phyloP scores from a whole-genome alignment of 129 eudicot species.

The Arctium lappa region DNA sequence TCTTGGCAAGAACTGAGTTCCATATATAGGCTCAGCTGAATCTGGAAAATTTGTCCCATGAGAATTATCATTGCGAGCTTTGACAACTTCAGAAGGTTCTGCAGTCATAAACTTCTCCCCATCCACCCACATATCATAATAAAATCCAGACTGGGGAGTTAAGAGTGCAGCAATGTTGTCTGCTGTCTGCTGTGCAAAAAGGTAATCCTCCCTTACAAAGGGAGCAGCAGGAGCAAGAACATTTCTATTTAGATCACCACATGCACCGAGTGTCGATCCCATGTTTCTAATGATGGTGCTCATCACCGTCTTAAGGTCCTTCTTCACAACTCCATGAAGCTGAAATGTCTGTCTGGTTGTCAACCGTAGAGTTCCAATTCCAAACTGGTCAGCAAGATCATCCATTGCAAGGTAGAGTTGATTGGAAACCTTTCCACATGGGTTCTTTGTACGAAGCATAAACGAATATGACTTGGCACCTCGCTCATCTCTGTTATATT shows the following conservation, averaged over 20 bases:
- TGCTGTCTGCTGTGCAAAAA: slow-evolving; percentile 90
- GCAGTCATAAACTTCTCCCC: slow-evolving; percentile 89
- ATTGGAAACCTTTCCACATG: slow-evolving; percentile 96
- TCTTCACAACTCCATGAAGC: slow-evolving; percentile 92
- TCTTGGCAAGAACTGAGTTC: slow-evolving; percentile 98
- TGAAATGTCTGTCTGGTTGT: slow-evolving; percentile 98
- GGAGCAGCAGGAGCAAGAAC: slow-evolving; percentile 99
- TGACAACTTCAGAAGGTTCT: slow-evolving; percentile 88
- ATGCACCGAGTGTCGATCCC: slow-evolving; percentile 99
- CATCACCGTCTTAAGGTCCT: slow-evolving; percentile 95
- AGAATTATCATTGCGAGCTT: slow-evolving; percentile 95
- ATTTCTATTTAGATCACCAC: slow-evolving; percentile 98
- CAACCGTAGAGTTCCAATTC: slow-evolving; percentile 88
- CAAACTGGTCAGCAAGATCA: slow-evolving; percentile 94
- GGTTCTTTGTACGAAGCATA: slow-evolving; percentile 98
- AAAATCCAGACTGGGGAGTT: slow-evolving; percentile 98
- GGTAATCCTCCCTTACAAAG: slow-evolving; percentile 70
- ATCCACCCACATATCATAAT: slow-evolving; percentile 99
- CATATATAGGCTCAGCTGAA: slow-evolving; percentile 97
- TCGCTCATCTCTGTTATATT: slow-evolving; percentile 77
- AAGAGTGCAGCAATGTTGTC: slow-evolving; percentile 89
- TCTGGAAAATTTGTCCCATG: slow-evolving; percentile 95
- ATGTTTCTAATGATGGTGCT: slow-evolving; percentile 74
- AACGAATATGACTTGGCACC: slow-evolving; percentile 81
- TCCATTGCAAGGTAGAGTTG: slow-evolving; percentile 93